Conservation (phyloP, 2,329 filamentous ascomycete genomes). For the Lasiodiplodia sp. region DNA sequence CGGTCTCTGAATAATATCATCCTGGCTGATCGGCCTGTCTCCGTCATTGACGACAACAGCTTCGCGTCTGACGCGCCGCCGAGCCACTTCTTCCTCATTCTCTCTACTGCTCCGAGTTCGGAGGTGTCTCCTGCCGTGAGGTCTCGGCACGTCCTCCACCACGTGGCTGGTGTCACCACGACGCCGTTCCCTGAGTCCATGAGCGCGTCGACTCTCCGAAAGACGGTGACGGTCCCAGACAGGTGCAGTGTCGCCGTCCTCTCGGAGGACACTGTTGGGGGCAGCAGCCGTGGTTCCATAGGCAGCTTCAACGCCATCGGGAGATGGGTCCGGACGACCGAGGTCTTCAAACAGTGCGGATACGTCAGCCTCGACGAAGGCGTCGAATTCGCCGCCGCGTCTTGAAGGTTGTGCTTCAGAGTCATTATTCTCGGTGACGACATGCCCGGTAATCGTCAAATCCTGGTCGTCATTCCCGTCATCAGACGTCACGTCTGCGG, state of each 20-base stretch:
- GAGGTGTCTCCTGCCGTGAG: slow-evolving; percentile 43
- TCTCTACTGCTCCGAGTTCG: slow-evolving; percentile 50
- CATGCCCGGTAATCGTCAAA: slow-evolving; percentile 3
- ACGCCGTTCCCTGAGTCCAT: slow-evolving; percentile 12
- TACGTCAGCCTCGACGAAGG: slow-evolving; percentile 3
- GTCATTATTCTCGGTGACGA: not conserved
- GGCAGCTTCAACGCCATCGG: not conserved
- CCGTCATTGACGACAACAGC: slow-evolving; percentile 92
- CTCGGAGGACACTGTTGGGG: not conserved
- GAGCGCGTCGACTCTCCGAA: slow-evolving; percentile 5
- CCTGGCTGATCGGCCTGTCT: slow-evolving; percentile 73
- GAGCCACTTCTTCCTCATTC: slow-evolving; percentile 71
- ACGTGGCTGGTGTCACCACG: not conserved
- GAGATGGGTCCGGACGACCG: not conserved
- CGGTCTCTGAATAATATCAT: slow-evolving; percentile 75
- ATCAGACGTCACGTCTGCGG: slow-evolving; percentile 1
- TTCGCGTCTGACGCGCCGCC: slow-evolving; percentile 79
- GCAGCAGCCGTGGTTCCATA: not conserved
- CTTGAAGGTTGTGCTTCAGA: not conserved
- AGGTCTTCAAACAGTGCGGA: not conserved
- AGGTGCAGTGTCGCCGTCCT: slow-evolving; percentile 10
- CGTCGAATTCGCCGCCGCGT: slow-evolving; percentile 12
- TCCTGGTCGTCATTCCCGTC: slow-evolving; percentile 3
- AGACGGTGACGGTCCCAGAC: slow-evolving; percentile 19
- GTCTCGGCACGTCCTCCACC: slow-evolving; percentile 13